Conservation (phyloP, 805 yeast genomes). For the Yarrowia divulgata region DNA sequence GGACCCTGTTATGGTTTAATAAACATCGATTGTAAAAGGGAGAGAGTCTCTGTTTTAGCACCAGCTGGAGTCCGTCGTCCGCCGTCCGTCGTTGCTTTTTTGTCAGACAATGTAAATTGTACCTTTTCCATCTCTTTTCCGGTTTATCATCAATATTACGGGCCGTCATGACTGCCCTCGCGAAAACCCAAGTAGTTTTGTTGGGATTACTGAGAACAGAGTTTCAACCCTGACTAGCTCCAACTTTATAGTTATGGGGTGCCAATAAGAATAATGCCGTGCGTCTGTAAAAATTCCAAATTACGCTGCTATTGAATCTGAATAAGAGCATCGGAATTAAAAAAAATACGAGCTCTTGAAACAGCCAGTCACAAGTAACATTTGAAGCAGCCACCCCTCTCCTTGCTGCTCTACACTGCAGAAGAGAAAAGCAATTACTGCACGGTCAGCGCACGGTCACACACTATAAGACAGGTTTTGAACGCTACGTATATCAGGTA, state of each 20-base stretch:
- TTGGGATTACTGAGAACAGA: not conserved
- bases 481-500: not conserved
- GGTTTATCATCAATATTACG: too few relatives aligned
- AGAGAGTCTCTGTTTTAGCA: too few relatives aligned
- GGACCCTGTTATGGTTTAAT: too few relatives aligned
- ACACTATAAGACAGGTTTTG: not conserved
- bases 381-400: not conserved
- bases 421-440: constrained; percentile 1
- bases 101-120: too few relatives aligned
- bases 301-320: not conserved
- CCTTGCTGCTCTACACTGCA: not conserved
- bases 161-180: too few relatives aligned
- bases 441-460: not conserved
- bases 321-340: too few relatives aligned
- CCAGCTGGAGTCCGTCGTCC: too few relatives aligned
- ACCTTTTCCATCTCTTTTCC: too few relatives aligned
- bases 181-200: not conserved
- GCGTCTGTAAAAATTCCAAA: not conserved
- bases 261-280: constrained; percentile 8
- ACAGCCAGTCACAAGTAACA: too few relatives aligned
- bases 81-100: too few relatives aligned
- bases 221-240: constrained; percentile 16
- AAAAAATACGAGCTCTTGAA: too few relatives aligned
- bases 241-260: constrained; percentile 6
- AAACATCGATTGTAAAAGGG: too few relatives aligned